A percentile compares a stretch with the other conserved stretches of the same genome.
These are phyloP conservation scores for Trametes maxima DNA, from an alignment of 768 basidiomycete species.

Conservation along the genomic window DNA sequence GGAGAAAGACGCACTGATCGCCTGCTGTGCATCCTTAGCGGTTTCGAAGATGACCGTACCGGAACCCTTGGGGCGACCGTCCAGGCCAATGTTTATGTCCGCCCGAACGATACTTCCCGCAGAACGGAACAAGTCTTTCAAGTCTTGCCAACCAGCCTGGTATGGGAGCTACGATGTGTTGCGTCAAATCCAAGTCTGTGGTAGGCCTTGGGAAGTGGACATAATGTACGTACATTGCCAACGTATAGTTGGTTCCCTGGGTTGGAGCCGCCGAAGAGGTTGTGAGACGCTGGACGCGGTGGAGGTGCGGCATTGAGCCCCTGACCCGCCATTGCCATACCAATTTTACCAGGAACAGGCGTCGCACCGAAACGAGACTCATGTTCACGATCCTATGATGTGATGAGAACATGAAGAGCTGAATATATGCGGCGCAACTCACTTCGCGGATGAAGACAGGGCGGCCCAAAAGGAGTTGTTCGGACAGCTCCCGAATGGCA, in stretches of 20 bases:
- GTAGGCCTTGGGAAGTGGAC: too few species aligned
- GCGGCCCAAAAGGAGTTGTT: slow-evolving; percentile 87
- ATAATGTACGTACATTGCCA: slow-evolving; percentile 71
- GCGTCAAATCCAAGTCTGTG: background rate
- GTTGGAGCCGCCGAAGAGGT: slow-evolving; percentile 65
- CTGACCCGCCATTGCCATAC: slow-evolving; percentile 95
- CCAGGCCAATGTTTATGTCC: slow-evolving; percentile 91
- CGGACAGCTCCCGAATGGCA: slow-evolving; percentile 88
- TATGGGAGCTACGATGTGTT: slow-evolving; percentile 70
- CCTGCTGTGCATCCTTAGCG: slow-evolving; percentile 85
- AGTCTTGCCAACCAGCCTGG: slow-evolving; percentile 98
- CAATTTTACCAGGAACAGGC: slow-evolving; percentile 94
- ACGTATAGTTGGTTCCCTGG: slow-evolving; percentile 95
- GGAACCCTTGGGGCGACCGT: slow-evolving; percentile 93
- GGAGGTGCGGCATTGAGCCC: slow-evolving; percentile 79
- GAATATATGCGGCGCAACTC: slow-evolving; percentile 25
- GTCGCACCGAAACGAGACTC: slow-evolving; percentile 95
- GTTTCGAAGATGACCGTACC: slow-evolving; percentile 98
- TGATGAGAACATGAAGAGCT: background rate
- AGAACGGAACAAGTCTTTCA: slow-evolving; percentile 95
- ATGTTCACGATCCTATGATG: slow-evolving; percentile 86
- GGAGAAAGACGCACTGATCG: slow-evolving; percentile 68
- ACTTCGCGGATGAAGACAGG: slow-evolving; percentile 98
- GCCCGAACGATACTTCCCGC: slow-evolving; percentile 95
- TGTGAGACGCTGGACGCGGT: slow-evolving; percentile 81